Base-by-base conservation (phyloP, 768 basidiomycete genomes). In the Naganishia randhawae region DNA sequence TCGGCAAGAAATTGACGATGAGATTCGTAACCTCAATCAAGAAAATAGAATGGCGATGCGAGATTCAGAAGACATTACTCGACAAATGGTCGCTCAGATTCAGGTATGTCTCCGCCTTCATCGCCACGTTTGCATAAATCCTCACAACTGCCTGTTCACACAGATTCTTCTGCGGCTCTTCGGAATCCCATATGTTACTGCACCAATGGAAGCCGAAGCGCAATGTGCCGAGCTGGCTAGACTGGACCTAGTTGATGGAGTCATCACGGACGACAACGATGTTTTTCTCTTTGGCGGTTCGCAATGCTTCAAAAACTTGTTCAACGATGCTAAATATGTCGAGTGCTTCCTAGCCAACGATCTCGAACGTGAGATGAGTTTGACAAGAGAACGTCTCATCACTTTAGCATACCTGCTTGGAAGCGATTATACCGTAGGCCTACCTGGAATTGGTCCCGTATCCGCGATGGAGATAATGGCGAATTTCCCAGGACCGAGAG, bases 291-390 rank as follows among this genome's bases (percentile, higher is more conserved):
- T 99, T 73, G 96, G 96, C 35, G 95, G 92, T 27, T 81, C 85
- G 72, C 88, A 92, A n/a, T 91, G 98, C 22, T 96, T 90, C 85
- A 96, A 95, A 81, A 98, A 99, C 78, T 95, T 99, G 90, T 99
- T 99, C 83, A 97, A 98, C 78, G 95, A 98, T 80, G 90, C 91
- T 54, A 97, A 98, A 83, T 97, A 93, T 3, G 96, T 97, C 65
- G 96, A 99, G 80, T 93, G 92, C 76, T 99, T 96, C 83, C 82
- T 96, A 39, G 81, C 87, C 1, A 80, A 86, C 6, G 96, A 99
- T 77, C 84, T 98, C 55, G 85, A 84, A 42, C 85, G 93, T 50
- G 96, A 99, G 78, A 83, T 99, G 11, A 89, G 91, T 6, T 82
- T 98, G 27, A 88, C 90, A 55, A 85, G 92, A 29, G 91, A 91